phyloP scores from a whole-genome alignment of 2,329 filamentous ascomycete genomes.

The Aspergillus neotritici region DNA sequence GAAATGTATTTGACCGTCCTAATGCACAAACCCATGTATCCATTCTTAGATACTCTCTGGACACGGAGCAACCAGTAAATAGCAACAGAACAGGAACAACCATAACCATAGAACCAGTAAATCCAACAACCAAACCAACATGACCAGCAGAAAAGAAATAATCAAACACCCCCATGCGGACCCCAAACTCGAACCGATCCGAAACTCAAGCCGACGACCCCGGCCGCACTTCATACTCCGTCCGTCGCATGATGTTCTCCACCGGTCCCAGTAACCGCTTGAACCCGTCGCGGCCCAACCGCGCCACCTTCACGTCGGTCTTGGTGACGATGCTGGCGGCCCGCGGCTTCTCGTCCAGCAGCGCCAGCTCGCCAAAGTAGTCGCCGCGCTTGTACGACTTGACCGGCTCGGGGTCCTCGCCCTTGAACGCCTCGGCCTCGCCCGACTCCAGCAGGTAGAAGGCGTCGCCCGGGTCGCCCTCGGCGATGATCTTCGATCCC shows the following conservation, averaged over 20 bases:
- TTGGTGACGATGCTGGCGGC: constrained; percentile 81
- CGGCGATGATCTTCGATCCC: constrained; percentile 77
- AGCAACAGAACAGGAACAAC: not conserved
- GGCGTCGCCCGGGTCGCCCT: constrained; percentile 84
- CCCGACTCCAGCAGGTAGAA: constrained; percentile 90
- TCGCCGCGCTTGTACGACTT: constrained; percentile 85
- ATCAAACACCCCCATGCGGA: not conserved
- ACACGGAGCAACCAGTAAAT: no score
- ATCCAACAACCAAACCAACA: no score
- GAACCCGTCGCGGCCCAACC: constrained; percentile 88
- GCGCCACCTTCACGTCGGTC: constrained; percentile 88
- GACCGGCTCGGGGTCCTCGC: constrained; percentile 63
- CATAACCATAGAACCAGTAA: no score
- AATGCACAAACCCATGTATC: no score
- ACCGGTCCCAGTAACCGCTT: constrained; percentile 88
- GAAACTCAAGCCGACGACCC: constrained; percentile 20
- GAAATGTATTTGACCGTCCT: no score
- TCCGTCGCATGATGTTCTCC: constrained; percentile 84
- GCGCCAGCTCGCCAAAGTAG: constrained; percentile 91
- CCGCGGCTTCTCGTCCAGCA: constrained; percentile 88
- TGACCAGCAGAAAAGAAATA: constrained; percentile 3
- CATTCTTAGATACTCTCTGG: no score
- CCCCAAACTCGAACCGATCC: no score
- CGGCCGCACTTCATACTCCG: constrained; percentile 36
- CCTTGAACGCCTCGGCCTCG: constrained; percentile 79